phyloP scores from a whole-genome alignment of 192 early-diverging fungal species.

The Rhizophagus prolifer region DNA sequence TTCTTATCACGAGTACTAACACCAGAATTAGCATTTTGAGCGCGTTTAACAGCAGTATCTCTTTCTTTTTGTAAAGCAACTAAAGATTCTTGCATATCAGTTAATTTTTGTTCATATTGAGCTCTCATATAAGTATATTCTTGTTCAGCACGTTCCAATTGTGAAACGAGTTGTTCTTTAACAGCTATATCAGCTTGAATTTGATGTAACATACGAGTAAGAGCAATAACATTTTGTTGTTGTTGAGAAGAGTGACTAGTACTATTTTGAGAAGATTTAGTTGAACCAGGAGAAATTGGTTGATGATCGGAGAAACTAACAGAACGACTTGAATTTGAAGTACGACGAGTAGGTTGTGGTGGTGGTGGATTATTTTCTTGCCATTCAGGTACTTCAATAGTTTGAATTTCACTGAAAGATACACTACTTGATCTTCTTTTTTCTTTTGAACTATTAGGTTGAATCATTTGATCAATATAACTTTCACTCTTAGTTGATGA shows the following conservation, averaged over 20 bases:
- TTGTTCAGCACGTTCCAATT: slow-evolving; percentile 54
- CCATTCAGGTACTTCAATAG: slow-evolving; percentile 26
- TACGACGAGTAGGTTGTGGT: slow-evolving; percentile 17
- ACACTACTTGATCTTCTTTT: slow-evolving; percentile 23
- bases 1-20: slow-evolving; percentile 41
- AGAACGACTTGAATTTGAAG: slow-evolving; percentile 28
- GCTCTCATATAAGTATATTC: slow-evolving; percentile 59
- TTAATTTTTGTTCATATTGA: slow-evolving; percentile 73
- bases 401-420: slow-evolving; percentile 30
- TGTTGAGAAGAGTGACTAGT: slow-evolving; percentile 30
- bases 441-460: background rate
- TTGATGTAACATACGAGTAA: slow-evolving; percentile 51
- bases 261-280: slow-evolving; percentile 25
- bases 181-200: slow-evolving; percentile 60
- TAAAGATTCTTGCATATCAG: slow-evolving; percentile 59
- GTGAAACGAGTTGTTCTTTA: slow-evolving; percentile 61
- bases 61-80: slow-evolving; percentile 54
- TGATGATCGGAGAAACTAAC: slow-evolving; percentile 24
- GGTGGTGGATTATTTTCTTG: slow-evolving; percentile 13
- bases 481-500: slow-evolving; percentile 31
- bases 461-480: slow-evolving; percentile 31
- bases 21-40: slow-evolving; percentile 31
- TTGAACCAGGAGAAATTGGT: background rate
- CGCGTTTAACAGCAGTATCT: slow-evolving; percentile 61
- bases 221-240: slow-evolving; percentile 30